These are phyloP conservation scores for Chlorella sp. DNA, from an alignment of 139 green algal genomes.

Conservation along the genomic window DNA sequence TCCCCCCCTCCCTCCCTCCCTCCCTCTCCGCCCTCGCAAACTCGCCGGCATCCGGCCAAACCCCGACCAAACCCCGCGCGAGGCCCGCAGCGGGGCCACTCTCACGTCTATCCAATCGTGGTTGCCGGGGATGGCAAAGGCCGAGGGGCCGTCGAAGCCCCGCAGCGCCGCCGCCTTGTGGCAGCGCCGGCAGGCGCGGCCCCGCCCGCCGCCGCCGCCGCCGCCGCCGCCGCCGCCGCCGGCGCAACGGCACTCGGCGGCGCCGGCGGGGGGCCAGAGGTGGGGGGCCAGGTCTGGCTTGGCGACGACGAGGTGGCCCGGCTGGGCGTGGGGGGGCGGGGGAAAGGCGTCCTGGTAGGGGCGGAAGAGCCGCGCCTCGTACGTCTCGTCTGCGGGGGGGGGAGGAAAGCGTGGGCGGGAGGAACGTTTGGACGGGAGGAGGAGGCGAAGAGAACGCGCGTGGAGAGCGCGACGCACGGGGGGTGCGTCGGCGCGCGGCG, in stretches of 20 bases:
- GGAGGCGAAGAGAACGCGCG: too few species aligned
- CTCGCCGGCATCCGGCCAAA: too few species aligned
- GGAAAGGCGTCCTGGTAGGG: constrained; percentile 85
- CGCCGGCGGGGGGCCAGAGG: constrained; percentile 13
- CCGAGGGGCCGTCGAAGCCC: constrained; percentile 65
- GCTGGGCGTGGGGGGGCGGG: constrained; percentile 72
- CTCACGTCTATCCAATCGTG: constrained; percentile 69
- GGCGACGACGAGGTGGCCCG: constrained; percentile 76
- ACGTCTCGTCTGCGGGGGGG: constrained; percentile 63
- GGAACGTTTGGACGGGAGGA: too few species aligned
- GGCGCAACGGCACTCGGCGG: constrained; percentile 10
- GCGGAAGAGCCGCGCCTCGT: constrained; percentile 75
- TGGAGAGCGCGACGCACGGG: too few species aligned
- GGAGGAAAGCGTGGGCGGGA: too few species aligned
- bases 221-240: background rate
- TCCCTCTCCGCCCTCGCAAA: too few species aligned
- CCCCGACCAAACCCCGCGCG: too few species aligned
- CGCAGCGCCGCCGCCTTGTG: constrained; percentile 49
- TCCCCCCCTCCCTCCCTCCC: too few species aligned
- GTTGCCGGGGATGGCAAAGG: constrained; percentile 87
- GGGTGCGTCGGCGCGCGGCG: too few species aligned
- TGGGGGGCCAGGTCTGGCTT: constrained; percentile 50
- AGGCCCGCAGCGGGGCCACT: background rate
- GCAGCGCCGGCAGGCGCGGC: constrained; percentile 14
- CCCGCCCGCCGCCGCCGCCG: background rate